A percentile compares a stretch with the other conserved stretches of the same genome.
Conservation (phyloP, 164 flowering plant genomes). For the Cinnamomum micranthum region DNA sequence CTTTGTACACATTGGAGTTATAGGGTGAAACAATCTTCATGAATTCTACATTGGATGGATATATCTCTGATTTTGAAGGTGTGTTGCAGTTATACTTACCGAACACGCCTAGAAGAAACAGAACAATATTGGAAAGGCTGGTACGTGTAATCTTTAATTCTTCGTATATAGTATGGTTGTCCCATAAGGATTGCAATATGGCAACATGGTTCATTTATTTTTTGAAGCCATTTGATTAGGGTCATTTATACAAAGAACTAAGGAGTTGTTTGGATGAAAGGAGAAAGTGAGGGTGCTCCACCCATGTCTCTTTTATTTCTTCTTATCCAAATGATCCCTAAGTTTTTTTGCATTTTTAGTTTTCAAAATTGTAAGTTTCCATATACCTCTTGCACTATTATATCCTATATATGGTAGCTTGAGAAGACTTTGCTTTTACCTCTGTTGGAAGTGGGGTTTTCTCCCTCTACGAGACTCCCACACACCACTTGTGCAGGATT, state of each 20-base stretch:
- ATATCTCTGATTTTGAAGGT: constrained; percentile 24
- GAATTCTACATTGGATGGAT: neutral
- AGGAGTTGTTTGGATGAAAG: neutral
- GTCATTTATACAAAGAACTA: neutral
- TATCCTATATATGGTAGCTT: too few species aligned
- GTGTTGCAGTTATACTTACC: constrained; percentile 67
- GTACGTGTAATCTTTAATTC: constrained; percentile 30
- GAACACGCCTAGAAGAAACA: constrained; percentile 76
- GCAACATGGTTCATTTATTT: too few species aligned
- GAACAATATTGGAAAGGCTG: constrained; percentile 95
- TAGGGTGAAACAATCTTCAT: constrained; percentile 1
- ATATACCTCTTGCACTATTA: too few species aligned
- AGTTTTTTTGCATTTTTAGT: too few species aligned
- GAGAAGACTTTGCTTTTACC: too few species aligned
- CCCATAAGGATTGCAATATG: neutral
- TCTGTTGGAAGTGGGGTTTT: too few species aligned
- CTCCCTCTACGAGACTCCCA: too few species aligned
- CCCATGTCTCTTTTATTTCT: too few species aligned
- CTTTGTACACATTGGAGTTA: neutral
- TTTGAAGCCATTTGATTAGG: neutral
- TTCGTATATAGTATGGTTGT: neutral
- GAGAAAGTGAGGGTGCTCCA: too few species aligned
- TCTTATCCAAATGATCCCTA: too few species aligned
- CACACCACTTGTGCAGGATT: too few species aligned
- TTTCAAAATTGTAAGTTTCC: too few species aligned